Percentiles rank a stretch among this genome's conserved stretches.
Conservation (phyloP, 345 rosid species). For the Ceriops tagal region DNA sequence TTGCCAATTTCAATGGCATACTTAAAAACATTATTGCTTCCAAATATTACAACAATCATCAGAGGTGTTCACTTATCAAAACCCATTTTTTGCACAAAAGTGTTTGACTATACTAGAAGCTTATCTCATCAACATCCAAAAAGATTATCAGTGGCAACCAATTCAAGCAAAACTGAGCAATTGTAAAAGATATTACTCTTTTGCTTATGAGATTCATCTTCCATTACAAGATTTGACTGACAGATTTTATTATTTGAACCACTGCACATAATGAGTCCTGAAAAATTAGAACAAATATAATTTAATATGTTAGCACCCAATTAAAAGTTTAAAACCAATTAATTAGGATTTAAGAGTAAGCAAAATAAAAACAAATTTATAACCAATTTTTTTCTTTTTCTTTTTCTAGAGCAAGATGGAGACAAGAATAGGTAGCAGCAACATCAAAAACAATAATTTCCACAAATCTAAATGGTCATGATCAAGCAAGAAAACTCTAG, state of each 20-base stretch:
- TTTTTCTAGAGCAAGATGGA: too few relatives aligned
- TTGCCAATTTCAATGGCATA: conserved; percentile 49
- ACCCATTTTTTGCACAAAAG: conserved; percentile 80
- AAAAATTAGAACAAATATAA: conserved; percentile 19
- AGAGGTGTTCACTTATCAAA: conserved; percentile 79
- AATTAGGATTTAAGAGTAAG: too few relatives aligned
- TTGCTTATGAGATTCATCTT: conserved; percentile 30
- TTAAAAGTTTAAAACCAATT: too few relatives aligned
- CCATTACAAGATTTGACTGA: conserved; percentile 44
- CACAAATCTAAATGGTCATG: too few relatives aligned
- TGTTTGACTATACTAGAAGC: conserved; percentile 74
- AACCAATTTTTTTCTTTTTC: too few relatives aligned
- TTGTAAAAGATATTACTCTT: conserved; percentile 24
- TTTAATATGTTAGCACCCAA: background rate
- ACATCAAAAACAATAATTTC: too few relatives aligned
- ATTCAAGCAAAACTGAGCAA: conserved; percentile 64
- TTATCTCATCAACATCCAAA: conserved; percentile 43
- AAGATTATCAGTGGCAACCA: conserved; percentile 65
- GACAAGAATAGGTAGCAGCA: too few relatives aligned
- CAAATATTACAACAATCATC: conserved; percentile 79
- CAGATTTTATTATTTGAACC: conserved; percentile 39
- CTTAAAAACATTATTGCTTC: conserved; percentile 55
- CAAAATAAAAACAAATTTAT: too few relatives aligned
- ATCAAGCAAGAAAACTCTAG: too few relatives aligned
- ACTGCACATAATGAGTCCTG: conserved; percentile 57